Conservation (phyloP, 2,329 filamentous ascomycete genomes). For the Verticillium longisporum region DNA sequence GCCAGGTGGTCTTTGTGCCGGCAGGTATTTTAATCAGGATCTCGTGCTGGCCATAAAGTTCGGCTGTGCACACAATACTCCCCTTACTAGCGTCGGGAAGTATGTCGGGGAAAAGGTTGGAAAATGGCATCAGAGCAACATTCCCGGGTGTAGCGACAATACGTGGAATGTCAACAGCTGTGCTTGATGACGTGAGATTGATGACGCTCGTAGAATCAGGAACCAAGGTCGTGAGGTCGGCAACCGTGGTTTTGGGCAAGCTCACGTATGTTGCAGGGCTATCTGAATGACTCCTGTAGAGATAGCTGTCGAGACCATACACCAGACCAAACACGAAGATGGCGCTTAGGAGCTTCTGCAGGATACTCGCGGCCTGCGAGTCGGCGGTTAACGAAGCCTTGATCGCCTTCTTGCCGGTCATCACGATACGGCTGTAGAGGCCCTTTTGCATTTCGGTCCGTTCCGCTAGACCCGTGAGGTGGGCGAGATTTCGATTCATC, state of each 20-base stretch:
- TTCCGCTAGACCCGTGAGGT: slow-evolving; percentile 28
- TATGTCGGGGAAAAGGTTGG: slow-evolving; percentile 33
- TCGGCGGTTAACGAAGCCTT: not conserved
- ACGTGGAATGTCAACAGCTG: slow-evolving; percentile 22
- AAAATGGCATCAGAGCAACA: slow-evolving; percentile 25
- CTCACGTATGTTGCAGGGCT: too few species aligned
- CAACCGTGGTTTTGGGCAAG: slow-evolving; percentile 4
- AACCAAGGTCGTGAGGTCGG: slow-evolving; percentile 9
- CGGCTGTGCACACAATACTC: slow-evolving; percentile 35
- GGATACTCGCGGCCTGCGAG: not conserved
- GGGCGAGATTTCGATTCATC: slow-evolving; percentile 47
- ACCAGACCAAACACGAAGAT: not conserved
- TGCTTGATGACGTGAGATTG: slow-evolving; percentile 28
- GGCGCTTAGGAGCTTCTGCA: not conserved
- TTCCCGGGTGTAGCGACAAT: slow-evolving; percentile 17
- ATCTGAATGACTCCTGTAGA: not conserved
- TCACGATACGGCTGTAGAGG: not conserved
- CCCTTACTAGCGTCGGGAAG: slow-evolving; percentile 18
- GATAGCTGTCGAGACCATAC: not conserved
- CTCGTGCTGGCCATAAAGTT: slow-evolving; percentile 38
- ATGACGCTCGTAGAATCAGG: slow-evolving; percentile 25
- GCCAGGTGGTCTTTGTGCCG: slow-evolving; percentile 45
- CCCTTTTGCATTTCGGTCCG: not conserved
- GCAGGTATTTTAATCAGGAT: slow-evolving; percentile 48
- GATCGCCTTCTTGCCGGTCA: not conserved